Evolutionary conservation across 352 stramenopile species (phyloP).

Genomic region (Globisporangium megalacanthum): DNA sequence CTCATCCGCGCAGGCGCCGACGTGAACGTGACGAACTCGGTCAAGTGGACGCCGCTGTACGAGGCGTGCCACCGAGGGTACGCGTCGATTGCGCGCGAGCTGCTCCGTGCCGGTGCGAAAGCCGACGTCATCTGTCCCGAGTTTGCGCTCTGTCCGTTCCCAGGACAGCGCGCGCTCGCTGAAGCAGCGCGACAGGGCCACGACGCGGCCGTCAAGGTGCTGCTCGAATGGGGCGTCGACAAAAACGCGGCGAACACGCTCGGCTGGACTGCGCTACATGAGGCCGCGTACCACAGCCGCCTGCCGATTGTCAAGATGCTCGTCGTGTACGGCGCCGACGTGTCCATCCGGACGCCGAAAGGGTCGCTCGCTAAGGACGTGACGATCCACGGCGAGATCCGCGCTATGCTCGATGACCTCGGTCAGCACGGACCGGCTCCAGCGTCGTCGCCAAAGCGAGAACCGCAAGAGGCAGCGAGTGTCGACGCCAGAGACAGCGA

Average conservation of each 20-base stretch:
- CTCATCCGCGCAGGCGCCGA: constrained; percentile 63
- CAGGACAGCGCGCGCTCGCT: constrained; percentile 54
- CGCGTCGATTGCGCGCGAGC: constrained; percentile 43
- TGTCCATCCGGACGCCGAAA: constrained; percentile 57
- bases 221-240: constrained; percentile 76
- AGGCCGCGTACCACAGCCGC: constrained; percentile 77
- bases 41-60: constrained; percentile 72
- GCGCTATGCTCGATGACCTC: constrained; percentile 69
- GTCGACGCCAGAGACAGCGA: constrained; percentile 1
- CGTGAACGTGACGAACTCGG: constrained; percentile 64
- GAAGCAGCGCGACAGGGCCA: constrained; percentile 70
- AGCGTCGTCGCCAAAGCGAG: constrained; percentile 26
- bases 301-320: constrained; percentile 66
- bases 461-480: constrained; percentile 1
- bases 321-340: constrained; percentile 71
- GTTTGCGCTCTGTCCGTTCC: constrained; percentile 74
- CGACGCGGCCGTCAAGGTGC: constrained; percentile 50
- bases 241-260: constrained; percentile 73
- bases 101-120: constrained; percentile 61
- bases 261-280: constrained; percentile 75
- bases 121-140: constrained; percentile 66
- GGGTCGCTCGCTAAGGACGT: constrained; percentile 66
- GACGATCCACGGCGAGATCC: constrained; percentile 76
- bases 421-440: constrained; percentile 30
- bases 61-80: constrained; percentile 76